Evolutionary conservation across 228 moss, liverwort and hornwort genomes (phyloP), one percentile per base, ranked within the genome.

Genomic region (Sphagnum magellanicum): DNA sequence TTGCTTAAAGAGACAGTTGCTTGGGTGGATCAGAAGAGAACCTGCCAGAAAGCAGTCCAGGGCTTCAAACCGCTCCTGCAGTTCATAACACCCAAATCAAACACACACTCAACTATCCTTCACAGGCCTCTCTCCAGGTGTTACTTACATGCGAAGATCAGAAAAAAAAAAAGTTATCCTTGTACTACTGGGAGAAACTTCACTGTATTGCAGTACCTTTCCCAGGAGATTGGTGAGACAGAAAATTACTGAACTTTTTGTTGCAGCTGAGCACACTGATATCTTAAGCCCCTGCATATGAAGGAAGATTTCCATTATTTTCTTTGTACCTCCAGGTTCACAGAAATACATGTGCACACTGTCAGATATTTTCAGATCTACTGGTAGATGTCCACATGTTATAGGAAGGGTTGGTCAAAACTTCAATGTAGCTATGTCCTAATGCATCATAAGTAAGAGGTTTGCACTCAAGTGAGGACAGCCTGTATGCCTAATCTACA

Each of bases 41-140:
- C 94, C 97, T 80, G 94, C 98, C 75, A 98, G 74, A 69, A 98
- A 98, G 76, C 94, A 98, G 77, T 98, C 98, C 60, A 98, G 84
- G 53, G 49, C 70, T 69, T 90, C 94, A 69, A 98, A 92, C 68
- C 94, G 80, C 67, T 92, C 93, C 90, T 94, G 88, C 74, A 72
- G 66, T 50, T 65, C 70, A 59, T 63, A 50, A 70, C 74, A 52
- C 13, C 53, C 67, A 61, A n/a, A 65, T 12, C 49, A 53, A 13
- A n/a, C 10, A 75, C 52, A 48, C 48, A 65, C 3, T 32, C 32
- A 62, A 60, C 5, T 8, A 46, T 62, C 13, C 6, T 62, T 4
- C 61, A 16, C 61, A 16, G 13, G 47, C 13, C 5, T 16, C 32
- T 32, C 32, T 32, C 32, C 32, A 32, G 32, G 32, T 2, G 32